phyloP scores from a whole-genome alignment of 164 flowering plant species.

The Aristolochia californica region DNA sequence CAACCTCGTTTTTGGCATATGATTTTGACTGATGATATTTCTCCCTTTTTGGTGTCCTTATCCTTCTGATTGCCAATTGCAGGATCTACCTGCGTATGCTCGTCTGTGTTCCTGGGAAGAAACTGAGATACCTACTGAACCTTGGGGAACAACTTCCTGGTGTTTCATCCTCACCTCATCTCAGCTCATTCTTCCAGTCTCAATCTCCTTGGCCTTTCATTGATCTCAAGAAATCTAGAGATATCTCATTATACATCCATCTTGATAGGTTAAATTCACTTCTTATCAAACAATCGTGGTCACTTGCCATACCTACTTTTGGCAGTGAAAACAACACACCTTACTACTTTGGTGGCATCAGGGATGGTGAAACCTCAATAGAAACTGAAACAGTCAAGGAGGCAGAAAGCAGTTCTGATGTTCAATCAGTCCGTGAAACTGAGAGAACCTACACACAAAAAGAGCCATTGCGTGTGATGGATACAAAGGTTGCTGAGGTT shows the following conservation, averaged over 20 bases:
- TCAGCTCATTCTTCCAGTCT: constrained; percentile 42
- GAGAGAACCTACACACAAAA: constrained; percentile 19
- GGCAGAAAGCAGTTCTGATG: constrained; percentile 16
- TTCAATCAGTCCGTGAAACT: constrained; percentile 15
- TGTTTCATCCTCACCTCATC: constrained; percentile 53
- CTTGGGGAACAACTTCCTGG: constrained; percentile 58
- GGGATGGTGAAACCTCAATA: constrained; percentile 24
- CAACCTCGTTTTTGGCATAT: neutral
- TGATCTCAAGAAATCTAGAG: constrained; percentile 43
- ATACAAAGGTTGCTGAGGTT: constrained; percentile 60
- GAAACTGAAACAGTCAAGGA: constrained; percentile 17
- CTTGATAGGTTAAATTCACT: constrained; percentile 53
- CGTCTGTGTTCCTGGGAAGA: constrained; percentile 76
- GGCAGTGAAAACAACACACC: constrained; percentile 21
- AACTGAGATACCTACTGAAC: constrained; percentile 65
- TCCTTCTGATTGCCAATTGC: constrained; percentile 9
- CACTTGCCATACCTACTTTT: constrained; percentile 46
- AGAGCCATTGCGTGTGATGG: constrained; percentile 77
- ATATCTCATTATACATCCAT: constrained; percentile 59
- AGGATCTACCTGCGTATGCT: constrained; percentile 91
- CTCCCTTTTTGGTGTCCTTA: neutral
- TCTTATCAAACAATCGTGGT: constrained; percentile 85
- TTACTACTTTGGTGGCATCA: constrained; percentile 28
- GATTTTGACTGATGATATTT: neutral
- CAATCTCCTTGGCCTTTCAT: constrained; percentile 40